phyloP scores from a whole-genome alignment of 495 filamentous ascomycete genomes.

The Poronia punctata region DNA sequence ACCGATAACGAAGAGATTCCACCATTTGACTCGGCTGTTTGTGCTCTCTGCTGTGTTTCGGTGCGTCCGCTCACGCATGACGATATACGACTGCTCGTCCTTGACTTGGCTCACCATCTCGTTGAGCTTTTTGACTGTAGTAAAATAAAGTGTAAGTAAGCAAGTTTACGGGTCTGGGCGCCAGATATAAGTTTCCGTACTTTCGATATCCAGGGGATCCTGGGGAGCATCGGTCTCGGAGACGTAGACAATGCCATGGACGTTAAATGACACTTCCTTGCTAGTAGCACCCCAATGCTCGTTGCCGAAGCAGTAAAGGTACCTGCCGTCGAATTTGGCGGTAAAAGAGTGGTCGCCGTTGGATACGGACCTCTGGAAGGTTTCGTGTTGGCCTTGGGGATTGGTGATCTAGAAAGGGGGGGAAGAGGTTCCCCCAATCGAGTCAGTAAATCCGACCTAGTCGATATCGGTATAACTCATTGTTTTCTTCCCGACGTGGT shows the following conservation, averaged over 20 bases:
- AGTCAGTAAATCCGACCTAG: conserved; percentile 10
- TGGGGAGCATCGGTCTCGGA: conserved; percentile 75
- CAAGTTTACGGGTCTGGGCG: background rate
- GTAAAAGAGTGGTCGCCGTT: conserved; percentile 91
- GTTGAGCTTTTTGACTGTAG: conserved; percentile 70
- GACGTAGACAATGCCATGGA: conserved; percentile 97
- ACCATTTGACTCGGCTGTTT: conserved; percentile 96
- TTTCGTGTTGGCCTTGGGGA: conserved; percentile 63
- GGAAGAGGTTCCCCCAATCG: too few relatives aligned
- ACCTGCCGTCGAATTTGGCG: conserved; percentile 78
- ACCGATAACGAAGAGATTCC: conserved; percentile 93
- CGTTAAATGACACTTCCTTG: conserved; percentile 98
- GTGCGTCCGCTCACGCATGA: conserved; percentile 89
- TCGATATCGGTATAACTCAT: background rate
- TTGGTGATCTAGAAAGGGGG: conserved; percentile 66
- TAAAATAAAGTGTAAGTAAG: conserved; percentile 3
- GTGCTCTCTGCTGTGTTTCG: conserved; percentile 98
- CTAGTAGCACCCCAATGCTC: conserved; percentile 86
- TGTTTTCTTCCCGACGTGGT: background rate
- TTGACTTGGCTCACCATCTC: conserved; percentile 86
- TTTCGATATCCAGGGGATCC: conserved; percentile 87
- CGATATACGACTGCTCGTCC: conserved; percentile 97
- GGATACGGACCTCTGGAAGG: conserved; percentile 69
- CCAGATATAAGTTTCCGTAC: conserved; percentile 33
- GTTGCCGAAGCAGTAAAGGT: conserved; percentile 97